Percentiles rank a stretch among this genome's conserved stretches.
Conservation (phyloP, 2,329 filamentous ascomycete genomes). For the Ceratocystiopsis brevicomis region DNA sequence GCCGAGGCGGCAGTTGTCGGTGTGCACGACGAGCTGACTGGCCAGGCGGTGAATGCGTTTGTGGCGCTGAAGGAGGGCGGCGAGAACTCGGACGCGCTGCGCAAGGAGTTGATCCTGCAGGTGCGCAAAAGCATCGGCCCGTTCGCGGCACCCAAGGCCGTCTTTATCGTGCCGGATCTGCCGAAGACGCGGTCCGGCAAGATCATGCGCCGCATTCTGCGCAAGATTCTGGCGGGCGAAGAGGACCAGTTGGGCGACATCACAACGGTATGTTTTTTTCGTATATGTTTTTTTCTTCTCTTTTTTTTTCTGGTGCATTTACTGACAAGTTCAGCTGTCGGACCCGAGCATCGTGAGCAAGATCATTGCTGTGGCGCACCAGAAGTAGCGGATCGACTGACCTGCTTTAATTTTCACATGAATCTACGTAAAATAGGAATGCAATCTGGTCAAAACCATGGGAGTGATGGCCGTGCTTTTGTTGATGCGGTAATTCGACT, state of each 20-base stretch:
- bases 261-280: slow-evolving; percentile 51
- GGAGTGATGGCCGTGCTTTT: too few species aligned
- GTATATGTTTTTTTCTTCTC: slow-evolving; percentile 4
- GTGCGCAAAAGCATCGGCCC: slow-evolving; percentile 95
- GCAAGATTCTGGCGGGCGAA: slow-evolving; percentile 93
- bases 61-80: slow-evolving; percentile 77
- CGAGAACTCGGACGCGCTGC: slow-evolving; percentile 58
- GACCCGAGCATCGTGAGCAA: slow-evolving; percentile 77
- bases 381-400: slow-evolving; percentile 10
- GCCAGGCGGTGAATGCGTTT: slow-evolving; percentile 94
- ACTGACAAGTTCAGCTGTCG: slow-evolving; percentile 41
- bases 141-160: slow-evolving; percentile 87
- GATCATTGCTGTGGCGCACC: slow-evolving; percentile 70
- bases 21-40: slow-evolving; percentile 80
- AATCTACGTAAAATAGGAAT: background rate
- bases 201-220: slow-evolving; percentile 94
- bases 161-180: slow-evolving; percentile 79
- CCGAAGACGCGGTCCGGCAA: slow-evolving; percentile 96
- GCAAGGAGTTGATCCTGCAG: slow-evolving; percentile 86
- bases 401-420: too few species aligned
- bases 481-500: too few species aligned
- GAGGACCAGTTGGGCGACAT: slow-evolving; percentile 92
- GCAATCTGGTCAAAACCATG: background rate
- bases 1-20: slow-evolving; percentile 93
- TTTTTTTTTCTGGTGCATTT: background rate